Evolutionary conservation across 129 eudicot genomes (phyloP).

Genomic region (Scalesia atractyloides): DNA sequence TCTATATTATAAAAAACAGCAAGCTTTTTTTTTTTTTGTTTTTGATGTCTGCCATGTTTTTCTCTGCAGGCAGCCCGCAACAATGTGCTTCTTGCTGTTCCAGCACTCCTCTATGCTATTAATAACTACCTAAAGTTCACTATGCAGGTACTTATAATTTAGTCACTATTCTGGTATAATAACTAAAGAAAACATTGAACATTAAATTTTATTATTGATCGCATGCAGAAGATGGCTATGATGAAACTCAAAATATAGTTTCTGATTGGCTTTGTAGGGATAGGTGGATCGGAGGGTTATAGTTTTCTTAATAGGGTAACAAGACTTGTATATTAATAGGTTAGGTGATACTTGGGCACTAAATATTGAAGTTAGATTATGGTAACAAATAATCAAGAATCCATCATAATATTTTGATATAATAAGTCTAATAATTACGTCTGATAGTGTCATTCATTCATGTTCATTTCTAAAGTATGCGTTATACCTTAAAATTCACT

Average conservation of each 20-base stretch:
- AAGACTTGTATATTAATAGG: conserved; percentile 1
- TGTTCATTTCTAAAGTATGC: neutral
- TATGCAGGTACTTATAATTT: conserved; percentile 74
- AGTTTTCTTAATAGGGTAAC: conserved; percentile 1
- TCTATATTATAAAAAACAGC: neutral
- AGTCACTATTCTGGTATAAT: conserved; percentile 17
- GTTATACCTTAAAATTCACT: neutral
- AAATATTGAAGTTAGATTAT: conserved; percentile 1
- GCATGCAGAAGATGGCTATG: conserved; percentile 17
- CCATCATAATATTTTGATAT: neutral
- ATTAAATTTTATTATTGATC: neutral
- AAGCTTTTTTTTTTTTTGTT: conserved; percentile 17
- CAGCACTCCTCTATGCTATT: conserved; percentile 93
- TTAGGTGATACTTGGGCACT: neutral
- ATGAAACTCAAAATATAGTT: conserved; percentile 15
- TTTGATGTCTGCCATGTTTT: conserved; percentile 24
- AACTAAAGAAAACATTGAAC: conserved; percentile 6
- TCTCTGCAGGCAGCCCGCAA: conserved; percentile 95
- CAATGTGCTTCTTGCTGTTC: conserved; percentile 97
- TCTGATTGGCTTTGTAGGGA: conserved; percentile 7
- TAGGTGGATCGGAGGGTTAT: neutral
- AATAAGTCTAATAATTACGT: neutral
- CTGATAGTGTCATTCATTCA: neutral
- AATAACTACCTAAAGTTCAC: conserved; percentile 93
- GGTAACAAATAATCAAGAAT: neutral